Base-by-base conservation (phyloP, 495 filamentous ascomycete species). In the Halenospora varia region DNA sequence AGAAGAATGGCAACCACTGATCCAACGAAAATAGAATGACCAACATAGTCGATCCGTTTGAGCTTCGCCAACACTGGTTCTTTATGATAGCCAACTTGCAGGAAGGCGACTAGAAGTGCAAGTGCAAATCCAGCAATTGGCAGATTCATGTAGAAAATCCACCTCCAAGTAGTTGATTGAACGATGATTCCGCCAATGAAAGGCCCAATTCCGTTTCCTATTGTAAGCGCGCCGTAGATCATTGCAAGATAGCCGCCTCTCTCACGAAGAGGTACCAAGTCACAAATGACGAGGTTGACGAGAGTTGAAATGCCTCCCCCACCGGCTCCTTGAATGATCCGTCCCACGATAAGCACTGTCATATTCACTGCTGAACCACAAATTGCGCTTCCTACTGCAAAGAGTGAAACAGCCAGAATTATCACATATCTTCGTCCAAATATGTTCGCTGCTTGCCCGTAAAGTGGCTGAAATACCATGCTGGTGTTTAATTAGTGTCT, bases 101-200 rank as follows among this genome's bases (percentile, higher is more conserved):
- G 53, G 57, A 71, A 77, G 9, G 23, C 9, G 3, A 49, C 20
- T n/a, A 76, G 13, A n/a, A 67, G 64, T 22, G 75, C 61, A 10
- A 66, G 45, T 39, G 70, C 58, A 26, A 70, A 62, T 1, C 61
- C 74, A 15, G 73, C 11, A 26, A 58, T 44, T 2, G 56, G 56
- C 2, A 58, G 24, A 39, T 58, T 58, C 11, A 58, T 4, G 57
- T 57, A 71, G 60, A 77, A 75, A 53, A 77, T 74, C 76, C 76
- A 80, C 13, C 70, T 52, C 86, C 86, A 89, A 24, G 72, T 75
- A 9, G 77, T 80, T 19, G 80, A 76, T 55, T 89, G 70, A 2
- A 85, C 74, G 56, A 89, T 87, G 0, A 75, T 82, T 18, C 86
- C 86, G 41, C 84, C 88, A 10, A 89, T 67, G 26, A 90, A 70